These are phyloP conservation scores for Paraphaeosphaeria minitans DNA, from an alignment of 2,329 filamentous ascomycete genomes.

Conservation along the genomic window DNA sequence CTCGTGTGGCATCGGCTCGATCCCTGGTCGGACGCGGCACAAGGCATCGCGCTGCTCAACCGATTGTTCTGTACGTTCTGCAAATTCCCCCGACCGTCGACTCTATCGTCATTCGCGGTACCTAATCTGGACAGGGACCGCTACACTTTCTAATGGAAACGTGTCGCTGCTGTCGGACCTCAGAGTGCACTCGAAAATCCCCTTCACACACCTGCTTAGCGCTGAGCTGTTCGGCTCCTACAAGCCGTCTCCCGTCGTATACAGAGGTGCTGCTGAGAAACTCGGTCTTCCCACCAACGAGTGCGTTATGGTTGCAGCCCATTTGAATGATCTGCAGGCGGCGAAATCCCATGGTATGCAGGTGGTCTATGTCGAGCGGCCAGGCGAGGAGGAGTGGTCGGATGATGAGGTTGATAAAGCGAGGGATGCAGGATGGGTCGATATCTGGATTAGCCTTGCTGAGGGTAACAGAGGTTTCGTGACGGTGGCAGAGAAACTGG, in stretches of 20 bases:
- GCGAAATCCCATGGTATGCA: slow-evolving; percentile 68
- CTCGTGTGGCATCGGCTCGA: slow-evolving; percentile 73
- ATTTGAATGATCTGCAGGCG: slow-evolving; percentile 70
- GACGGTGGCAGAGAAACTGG: slow-evolving; percentile 49
- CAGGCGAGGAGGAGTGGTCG: slow-evolving; percentile 67
- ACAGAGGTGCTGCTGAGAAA: slow-evolving; percentile 67
- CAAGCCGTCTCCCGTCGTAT: slow-evolving; percentile 72
- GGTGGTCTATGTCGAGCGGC: slow-evolving; percentile 76
- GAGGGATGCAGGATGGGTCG: slow-evolving; percentile 65
- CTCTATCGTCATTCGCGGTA: neutral
- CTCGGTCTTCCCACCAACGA: slow-evolving; percentile 63
- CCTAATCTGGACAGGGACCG: slow-evolving; percentile 49
- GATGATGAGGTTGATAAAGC: slow-evolving; percentile 57
- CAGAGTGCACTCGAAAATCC: slow-evolving; percentile 60
- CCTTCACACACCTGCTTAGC: slow-evolving; percentile 67
- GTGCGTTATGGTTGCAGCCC: slow-evolving; percentile 79
- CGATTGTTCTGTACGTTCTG: slow-evolving; percentile 49
- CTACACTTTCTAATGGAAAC: slow-evolving; percentile 79
- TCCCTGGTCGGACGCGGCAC: slow-evolving; percentile 69
- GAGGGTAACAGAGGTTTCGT: slow-evolving; percentile 57
- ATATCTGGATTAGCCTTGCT: slow-evolving; percentile 55
- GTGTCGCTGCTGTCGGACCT: slow-evolving; percentile 69
- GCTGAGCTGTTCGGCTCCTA: slow-evolving; percentile 75
- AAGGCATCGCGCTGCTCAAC: slow-evolving; percentile 63
- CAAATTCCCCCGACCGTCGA: too few relatives aligned